Conservation (phyloP, 306 rosid genomes). For the Gleditsia sinensis region DNA sequence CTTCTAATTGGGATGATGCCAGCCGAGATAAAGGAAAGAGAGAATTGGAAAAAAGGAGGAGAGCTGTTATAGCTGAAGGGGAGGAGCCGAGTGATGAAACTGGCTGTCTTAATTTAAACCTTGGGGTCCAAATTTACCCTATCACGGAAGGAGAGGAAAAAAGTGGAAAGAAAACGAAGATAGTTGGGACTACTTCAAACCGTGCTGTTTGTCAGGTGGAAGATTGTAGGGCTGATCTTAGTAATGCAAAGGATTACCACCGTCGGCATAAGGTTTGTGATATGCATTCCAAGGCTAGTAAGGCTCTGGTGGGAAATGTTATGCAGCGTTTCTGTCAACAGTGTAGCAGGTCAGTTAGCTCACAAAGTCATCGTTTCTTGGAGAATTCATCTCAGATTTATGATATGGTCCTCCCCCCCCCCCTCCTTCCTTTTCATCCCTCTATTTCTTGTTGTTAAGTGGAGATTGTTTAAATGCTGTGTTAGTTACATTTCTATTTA, state of each 20-base stretch:
- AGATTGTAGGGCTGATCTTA: slow-evolving; percentile 83
- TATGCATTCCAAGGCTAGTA: slow-evolving; percentile 77
- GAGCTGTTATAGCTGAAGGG: slow-evolving; percentile 48
- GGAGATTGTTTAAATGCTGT: slow-evolving; percentile 2
- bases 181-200: slow-evolving; percentile 54
- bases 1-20: slow-evolving; percentile 55
- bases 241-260: slow-evolving; percentile 76
- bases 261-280: slow-evolving; percentile 87
- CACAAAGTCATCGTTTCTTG: slow-evolving; percentile 21
- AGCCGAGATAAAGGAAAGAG: slow-evolving; percentile 52
- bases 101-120: slow-evolving; percentile 61
- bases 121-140: slow-evolving; percentile 64
- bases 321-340: slow-evolving; percentile 96
- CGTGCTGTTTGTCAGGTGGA: slow-evolving; percentile 82
- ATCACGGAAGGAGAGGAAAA: slow-evolving; percentile 59
- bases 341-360: slow-evolving; percentile 84
- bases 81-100: slow-evolving; percentile 55
- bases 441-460: not conserved
- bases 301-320: slow-evolving; percentile 71
- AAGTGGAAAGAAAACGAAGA: slow-evolving; percentile 78
- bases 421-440: not conserved
- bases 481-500: not conserved
- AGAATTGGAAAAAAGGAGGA: slow-evolving; percentile 75
- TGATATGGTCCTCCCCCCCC: not conserved
- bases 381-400: slow-evolving; percentile 4